Conservation (phyloP, 805 yeast species). For the Grigorovia humatica region DNA sequence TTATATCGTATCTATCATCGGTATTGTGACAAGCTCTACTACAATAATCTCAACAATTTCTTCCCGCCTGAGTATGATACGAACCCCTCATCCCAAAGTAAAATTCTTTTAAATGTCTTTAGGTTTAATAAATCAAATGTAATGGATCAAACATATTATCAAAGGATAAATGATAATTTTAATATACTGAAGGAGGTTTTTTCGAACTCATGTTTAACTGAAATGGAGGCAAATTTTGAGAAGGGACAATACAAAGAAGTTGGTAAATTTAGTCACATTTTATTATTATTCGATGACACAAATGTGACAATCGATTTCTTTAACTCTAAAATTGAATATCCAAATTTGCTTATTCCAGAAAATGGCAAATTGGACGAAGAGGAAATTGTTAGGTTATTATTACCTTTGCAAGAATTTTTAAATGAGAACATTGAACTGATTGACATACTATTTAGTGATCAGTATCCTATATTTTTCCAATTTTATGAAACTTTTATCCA, state of each 20-base stretch:
- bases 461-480: slow-evolving; percentile 31
- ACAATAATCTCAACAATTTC: slow-evolving; percentile 16
- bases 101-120: slow-evolving; percentile 14
- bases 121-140: slow-evolving; percentile 15
- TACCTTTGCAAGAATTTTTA: slow-evolving; percentile 23
- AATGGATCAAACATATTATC: slow-evolving; percentile 12
- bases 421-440: slow-evolving; percentile 30
- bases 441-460: slow-evolving; percentile 31
- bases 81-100: slow-evolving; percentile 22
- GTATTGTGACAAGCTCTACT: slow-evolving; percentile 16
- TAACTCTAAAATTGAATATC: slow-evolving; percentile 27
- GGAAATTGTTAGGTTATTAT: slow-evolving; percentile 14
- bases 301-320: slow-evolving; percentile 32
- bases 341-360: slow-evolving; percentile 2
- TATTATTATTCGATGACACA: slow-evolving; percentile 32
- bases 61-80: slow-evolving; percentile 17
- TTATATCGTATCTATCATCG: slow-evolving; percentile 13
- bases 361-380: slow-evolving; percentile 7
- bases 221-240: slow-evolving; percentile 51
- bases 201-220: slow-evolving; percentile 58
- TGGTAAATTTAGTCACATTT: slow-evolving; percentile 23
- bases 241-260: slow-evolving; percentile 34
- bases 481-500: slow-evolving; percentile 33
- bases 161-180: slow-evolving; percentile 13
- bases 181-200: slow-evolving; percentile 42